These are phyloP conservation scores for Barnettozyma vustinii DNA, from an alignment of 805 yeast species.

Conservation along the genomic window DNA sequence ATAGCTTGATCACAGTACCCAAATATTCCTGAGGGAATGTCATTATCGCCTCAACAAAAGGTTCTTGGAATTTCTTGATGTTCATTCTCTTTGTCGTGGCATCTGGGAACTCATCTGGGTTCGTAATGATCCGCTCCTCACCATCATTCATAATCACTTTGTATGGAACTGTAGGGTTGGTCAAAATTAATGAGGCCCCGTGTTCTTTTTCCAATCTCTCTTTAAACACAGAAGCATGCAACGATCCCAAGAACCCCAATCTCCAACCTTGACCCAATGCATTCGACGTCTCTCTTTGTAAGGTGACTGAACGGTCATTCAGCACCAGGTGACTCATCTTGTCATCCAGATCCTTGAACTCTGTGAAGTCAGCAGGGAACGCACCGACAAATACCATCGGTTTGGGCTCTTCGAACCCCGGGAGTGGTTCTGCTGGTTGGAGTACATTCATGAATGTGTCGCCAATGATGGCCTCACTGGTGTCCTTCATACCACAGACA, in stretches of 20 bases:
- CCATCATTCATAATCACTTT: slow-evolving; percentile 67
- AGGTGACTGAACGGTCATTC: slow-evolving; percentile 86
- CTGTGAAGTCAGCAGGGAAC: slow-evolving; percentile 91
- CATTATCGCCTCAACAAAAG: slow-evolving; percentile 85
- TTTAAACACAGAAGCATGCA: slow-evolving; percentile 92
- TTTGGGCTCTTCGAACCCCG: slow-evolving; percentile 94
- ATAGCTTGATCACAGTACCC: slow-evolving; percentile 80
- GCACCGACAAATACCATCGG: slow-evolving; percentile 99
- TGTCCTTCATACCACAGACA: slow-evolving; percentile 89
- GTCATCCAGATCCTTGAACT: slow-evolving; percentile 84
- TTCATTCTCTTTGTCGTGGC: slow-evolving; percentile 31
- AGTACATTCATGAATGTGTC: slow-evolving; percentile 76
- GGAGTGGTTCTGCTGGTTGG: slow-evolving; percentile 63
- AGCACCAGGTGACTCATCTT: slow-evolving; percentile 82
- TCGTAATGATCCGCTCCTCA: slow-evolving; percentile 59
- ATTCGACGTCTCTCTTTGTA: slow-evolving; percentile 85
- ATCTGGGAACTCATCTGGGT: slow-evolving; percentile 92
- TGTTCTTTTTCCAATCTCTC: slow-evolving; percentile 91
- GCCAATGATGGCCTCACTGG: slow-evolving; percentile 83
- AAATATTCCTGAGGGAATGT: slow-evolving; percentile 86
- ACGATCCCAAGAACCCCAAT: slow-evolving; percentile 86
- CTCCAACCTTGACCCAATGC: slow-evolving; percentile 99
- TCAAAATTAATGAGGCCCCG: slow-evolving; percentile 85
- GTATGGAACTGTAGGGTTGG: slow-evolving; percentile 96
- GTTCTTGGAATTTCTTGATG: slow-evolving; percentile 64